Evolutionary conservation across 768 basidiomycete species (phyloP).

Genomic region (Rossbeevera mucosa): DNA sequence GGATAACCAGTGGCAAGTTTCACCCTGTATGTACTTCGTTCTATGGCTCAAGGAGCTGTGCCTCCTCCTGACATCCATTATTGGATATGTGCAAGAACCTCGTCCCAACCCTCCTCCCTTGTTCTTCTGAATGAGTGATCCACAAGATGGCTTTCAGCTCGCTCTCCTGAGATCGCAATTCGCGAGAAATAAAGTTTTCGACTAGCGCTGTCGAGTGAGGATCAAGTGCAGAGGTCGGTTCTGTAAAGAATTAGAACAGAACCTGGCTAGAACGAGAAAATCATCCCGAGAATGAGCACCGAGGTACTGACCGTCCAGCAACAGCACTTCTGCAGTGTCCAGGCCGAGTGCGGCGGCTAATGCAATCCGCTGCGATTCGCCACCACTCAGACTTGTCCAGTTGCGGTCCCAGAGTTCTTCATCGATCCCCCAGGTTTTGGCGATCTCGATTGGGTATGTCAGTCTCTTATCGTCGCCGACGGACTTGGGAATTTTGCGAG

Average conservation of each 20-base stretch:
- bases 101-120: slow-evolving; percentile 69
- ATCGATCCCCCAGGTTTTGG: slow-evolving; percentile 63
- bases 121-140: slow-evolving; percentile 87
- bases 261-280: background rate
- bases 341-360: slow-evolving; percentile 72
- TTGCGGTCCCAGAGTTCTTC: slow-evolving; percentile 68
- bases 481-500: slow-evolving; percentile 32
- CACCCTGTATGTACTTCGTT: background rate
- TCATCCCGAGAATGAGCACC: background rate
- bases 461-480: slow-evolving; percentile 21
- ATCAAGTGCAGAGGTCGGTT: slow-evolving; percentile 89
- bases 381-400: slow-evolving; percentile 81
- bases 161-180: slow-evolving; percentile 45
- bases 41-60: slow-evolving; percentile 26
- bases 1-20: background rate
- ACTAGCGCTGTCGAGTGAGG: slow-evolving; percentile 58
- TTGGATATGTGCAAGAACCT: slow-evolving; percentile 51
- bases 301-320: slow-evolving; percentile 64
- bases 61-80: slow-evolving; percentile 43
- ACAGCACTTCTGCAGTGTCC: slow-evolving; percentile 69
- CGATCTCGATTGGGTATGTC: slow-evolving; percentile 49
- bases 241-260: slow-evolving; percentile 36
- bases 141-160: slow-evolving; percentile 71
- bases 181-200: slow-evolving; percentile 54
- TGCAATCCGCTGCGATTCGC: slow-evolving; percentile 81